Evolutionary conservation across 2,329 filamentous ascomycete genomes (phyloP), one percentile per base, ranked within the genome.

Genomic region (Aspergillus ochraceus): DNA sequence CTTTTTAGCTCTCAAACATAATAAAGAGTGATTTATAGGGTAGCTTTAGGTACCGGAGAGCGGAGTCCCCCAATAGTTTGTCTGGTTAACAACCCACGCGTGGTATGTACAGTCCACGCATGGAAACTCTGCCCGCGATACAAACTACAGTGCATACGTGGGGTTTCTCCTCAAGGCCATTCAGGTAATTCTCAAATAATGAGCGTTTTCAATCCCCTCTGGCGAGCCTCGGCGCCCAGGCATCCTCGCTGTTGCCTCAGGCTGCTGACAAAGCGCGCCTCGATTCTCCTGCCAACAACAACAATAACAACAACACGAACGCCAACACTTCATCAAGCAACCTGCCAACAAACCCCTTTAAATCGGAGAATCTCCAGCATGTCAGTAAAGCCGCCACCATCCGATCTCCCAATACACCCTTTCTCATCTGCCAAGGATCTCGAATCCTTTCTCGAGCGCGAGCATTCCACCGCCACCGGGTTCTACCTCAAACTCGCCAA

Each of bases 401-500:
- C 32, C 53, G 62, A 74, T 53, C 60, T 72, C 19, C 70, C 69
- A n/a, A 72, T 63, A 50, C 57, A 68, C 55, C 8, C 68, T n/a
- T 74, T 74, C 62, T 32, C 64, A 3, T 64, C 54, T 36, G 63
- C 70, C 29, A 20, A 55, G 2, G 70, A 68, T 3, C 77, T 78
- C 58, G 74, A 77, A 54, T 52, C 65, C 22, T 81, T 79, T 71
- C 76, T 83, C n/a, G 69, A 75, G 22, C 58, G 62, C n/a, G 71
- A 78, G 52, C 67, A 78, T 62, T 32, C 65, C 6, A 72, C 69
- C 2, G 57, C 68, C 0, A 54, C 71, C 0, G 81, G 80, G 0
- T 64, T 84, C 55, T 81, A 82, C 74, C 72, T 85, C 17, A 77
- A 80, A 54, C 73, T 84, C 24, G 76, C 77, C 51, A 85, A 85